Evolutionary conservation across 208 protist genomes (phyloP).

Genomic region (Wallacemonas sp.): DNA sequence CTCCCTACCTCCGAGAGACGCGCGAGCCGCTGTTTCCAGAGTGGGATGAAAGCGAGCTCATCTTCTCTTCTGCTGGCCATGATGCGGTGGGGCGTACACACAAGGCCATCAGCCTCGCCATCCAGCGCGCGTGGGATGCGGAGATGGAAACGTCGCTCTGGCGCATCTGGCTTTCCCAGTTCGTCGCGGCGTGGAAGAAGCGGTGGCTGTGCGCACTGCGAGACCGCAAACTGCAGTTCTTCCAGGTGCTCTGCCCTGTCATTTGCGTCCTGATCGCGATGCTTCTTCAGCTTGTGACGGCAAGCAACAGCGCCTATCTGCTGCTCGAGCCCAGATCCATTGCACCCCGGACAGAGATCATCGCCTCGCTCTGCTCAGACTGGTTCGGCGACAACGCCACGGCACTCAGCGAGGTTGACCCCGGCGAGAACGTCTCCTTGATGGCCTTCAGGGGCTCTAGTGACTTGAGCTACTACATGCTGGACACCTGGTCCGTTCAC

Average conservation of each 20-base stretch:
- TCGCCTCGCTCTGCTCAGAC: conserved; percentile 20
- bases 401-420: neutral
- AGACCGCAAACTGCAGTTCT: conserved; percentile 59
- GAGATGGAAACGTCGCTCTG: conserved; percentile 6
- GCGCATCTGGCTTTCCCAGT: conserved; percentile 30
- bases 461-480: conserved; percentile 29
- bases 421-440: neutral
- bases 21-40: conserved; percentile 1
- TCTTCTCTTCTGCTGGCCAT: neutral
- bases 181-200: conserved; percentile 52
- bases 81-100: conserved; percentile 4
- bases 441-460: conserved; percentile 22
- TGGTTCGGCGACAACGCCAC: conserved; percentile 22
- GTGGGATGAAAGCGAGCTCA: neutral
- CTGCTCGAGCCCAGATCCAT: conserved; percentile 25
- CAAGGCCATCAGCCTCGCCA: neutral
- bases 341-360: conserved; percentile 10
- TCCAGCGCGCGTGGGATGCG: conserved; percentile 8
- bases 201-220: conserved; percentile 60
- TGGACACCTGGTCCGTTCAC: conserved; percentile 43
- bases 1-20: no score
- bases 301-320: conserved; percentile 17
- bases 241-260: conserved; percentile 72
- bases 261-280: conserved; percentile 64
- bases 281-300: conserved; percentile 48